Conservation (phyloP, 2,329 filamentous ascomycete species). For the Ceratocystis cacaofunesta region DNA sequence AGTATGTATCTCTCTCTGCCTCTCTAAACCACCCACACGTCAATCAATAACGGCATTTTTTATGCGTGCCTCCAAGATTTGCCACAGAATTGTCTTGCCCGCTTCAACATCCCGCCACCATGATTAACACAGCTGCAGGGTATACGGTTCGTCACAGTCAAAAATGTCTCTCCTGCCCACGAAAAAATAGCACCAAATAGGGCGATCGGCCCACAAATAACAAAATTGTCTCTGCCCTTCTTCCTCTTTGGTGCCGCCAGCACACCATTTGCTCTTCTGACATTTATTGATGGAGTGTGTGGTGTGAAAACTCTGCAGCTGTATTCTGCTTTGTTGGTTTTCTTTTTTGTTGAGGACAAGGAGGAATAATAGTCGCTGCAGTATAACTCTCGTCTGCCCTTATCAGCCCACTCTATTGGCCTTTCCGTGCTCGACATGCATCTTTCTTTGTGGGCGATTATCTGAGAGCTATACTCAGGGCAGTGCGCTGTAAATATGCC, state of each 20-base stretch:
- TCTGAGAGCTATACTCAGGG: too few species aligned
- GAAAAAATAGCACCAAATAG: not conserved
- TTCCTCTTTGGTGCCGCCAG: not conserved
- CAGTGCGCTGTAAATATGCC: too few species aligned
- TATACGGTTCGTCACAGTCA: too few species aligned
- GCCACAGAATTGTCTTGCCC: too few species aligned
- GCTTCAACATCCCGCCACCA: not conserved
- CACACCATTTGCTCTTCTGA: not conserved
- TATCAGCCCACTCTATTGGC: too few species aligned
- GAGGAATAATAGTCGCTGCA: too few species aligned
- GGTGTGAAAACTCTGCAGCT: slow-evolving; percentile 1
- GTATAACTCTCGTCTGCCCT: too few species aligned
- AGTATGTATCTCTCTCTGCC: too few species aligned
- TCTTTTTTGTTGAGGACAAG: too few species aligned
- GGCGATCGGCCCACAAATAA: not conserved
- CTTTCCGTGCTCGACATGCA: too few species aligned
- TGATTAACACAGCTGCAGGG: not conserved
- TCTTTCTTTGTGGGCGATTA: too few species aligned
- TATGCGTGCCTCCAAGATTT: not conserved
- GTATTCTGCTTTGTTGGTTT: not conserved
- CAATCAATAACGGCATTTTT: not conserved
- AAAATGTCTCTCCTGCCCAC: not conserved
- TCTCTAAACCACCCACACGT: too few species aligned
- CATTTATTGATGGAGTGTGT: not conserved
- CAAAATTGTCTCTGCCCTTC: not conserved